phyloP scores from a whole-genome alignment of 345 rosid genomes.

The Cardamine resedifolia region DNA sequence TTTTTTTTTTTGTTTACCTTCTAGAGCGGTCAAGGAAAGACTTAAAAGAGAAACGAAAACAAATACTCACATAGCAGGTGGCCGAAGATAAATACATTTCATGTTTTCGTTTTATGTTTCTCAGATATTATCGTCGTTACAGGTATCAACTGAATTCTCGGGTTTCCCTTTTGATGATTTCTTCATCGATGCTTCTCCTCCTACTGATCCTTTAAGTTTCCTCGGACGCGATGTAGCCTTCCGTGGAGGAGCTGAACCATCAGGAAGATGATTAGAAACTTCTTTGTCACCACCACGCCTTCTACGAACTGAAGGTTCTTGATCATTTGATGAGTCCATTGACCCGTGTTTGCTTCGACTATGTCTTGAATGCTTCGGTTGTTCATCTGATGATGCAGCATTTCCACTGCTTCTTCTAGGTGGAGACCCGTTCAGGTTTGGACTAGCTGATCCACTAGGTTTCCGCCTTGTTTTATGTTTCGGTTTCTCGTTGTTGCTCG shows the following conservation, averaged over 20 bases:
- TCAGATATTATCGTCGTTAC: conserved; percentile 30
- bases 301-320: conserved; percentile 35
- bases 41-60: conserved; percentile 8
- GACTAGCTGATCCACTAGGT: neutral
- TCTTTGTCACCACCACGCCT: conserved; percentile 28
- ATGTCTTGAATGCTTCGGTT: conserved; percentile 28
- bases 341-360: conserved; percentile 32
- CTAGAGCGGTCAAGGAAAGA: neutral
- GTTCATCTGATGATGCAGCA: conserved; percentile 28
- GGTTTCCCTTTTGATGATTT: conserved; percentile 32
- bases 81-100: conserved; percentile 16
- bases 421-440: conserved; percentile 19
- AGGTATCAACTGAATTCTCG: conserved; percentile 32
- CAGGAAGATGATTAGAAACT: conserved; percentile 12
- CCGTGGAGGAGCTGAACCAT: conserved; percentile 38
- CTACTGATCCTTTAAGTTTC: conserved; percentile 37
- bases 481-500: conserved; percentile 24
- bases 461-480: conserved; percentile 36
- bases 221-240: conserved; percentile 32
- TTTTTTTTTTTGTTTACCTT: conserved; percentile 2
- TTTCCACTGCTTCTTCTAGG: conserved; percentile 30
- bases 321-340: conserved; percentile 27
- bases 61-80: conserved; percentile 17
- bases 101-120: conserved; percentile 10
- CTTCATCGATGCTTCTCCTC: conserved; percentile 35